Evolutionary conservation across 2,329 filamentous ascomycete genomes (phyloP).

Genomic region (Claviceps purpurea): DNA sequence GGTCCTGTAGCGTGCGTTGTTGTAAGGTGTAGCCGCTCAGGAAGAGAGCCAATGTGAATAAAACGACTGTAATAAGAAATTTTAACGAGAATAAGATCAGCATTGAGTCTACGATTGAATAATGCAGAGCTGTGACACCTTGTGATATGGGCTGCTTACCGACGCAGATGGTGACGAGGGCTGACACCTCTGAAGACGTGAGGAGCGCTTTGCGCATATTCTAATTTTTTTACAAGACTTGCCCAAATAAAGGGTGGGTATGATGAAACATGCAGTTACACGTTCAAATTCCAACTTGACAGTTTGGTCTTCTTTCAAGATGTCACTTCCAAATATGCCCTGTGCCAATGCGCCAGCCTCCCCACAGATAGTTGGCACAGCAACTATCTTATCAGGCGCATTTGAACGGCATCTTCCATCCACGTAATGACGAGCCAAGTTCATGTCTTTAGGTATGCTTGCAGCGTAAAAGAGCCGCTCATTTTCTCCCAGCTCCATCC

Average conservation of each 20-base stretch:
- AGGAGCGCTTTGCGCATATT: slow-evolving; percentile 39
- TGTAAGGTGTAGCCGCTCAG: slow-evolving; percentile 79
- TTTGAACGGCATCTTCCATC: neutral
- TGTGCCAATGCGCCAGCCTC: neutral
- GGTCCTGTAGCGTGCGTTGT: slow-evolving; percentile 66
- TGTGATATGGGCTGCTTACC: slow-evolving; percentile 30
- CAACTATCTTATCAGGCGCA: slow-evolving; percentile 30
- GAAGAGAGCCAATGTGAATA: slow-evolving; percentile 74
- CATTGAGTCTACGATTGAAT: slow-evolving; percentile 5
- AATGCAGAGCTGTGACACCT: neutral
- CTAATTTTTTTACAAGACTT: neutral
- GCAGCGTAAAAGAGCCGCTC: neutral
- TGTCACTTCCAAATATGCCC: too few relatives aligned
- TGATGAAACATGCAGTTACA: too few relatives aligned
- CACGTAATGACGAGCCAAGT: too few relatives aligned
- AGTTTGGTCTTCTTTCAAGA: too few relatives aligned
- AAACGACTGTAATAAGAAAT: slow-evolving; percentile 37
- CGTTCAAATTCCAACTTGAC: too few relatives aligned
- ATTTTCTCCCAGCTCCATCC: neutral
- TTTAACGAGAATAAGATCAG: neutral
- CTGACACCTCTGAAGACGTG: slow-evolving; percentile 56
- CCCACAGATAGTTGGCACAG: slow-evolving; percentile 21
- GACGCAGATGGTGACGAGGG: slow-evolving; percentile 49
- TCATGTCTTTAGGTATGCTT: too few relatives aligned
- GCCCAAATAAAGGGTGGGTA: neutral